phyloP scores from a whole-genome alignment of 2,329 filamentous ascomycete genomes.

The Sclerotinia subarctica region DNA sequence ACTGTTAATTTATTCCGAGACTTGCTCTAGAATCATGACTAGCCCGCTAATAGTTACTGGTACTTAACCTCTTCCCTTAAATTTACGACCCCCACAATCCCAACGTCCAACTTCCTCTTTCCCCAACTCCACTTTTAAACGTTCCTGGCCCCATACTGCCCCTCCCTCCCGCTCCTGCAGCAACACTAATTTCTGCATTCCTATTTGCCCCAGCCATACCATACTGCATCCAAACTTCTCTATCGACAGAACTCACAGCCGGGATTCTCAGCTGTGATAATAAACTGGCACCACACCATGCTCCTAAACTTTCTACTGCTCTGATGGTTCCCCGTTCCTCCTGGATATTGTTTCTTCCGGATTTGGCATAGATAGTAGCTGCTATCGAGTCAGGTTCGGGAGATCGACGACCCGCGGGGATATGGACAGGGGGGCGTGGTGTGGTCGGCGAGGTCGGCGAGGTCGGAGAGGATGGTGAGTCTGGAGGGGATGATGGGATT shows the following conservation, averaged over 20 bases:
- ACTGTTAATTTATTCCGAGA: too few relatives aligned
- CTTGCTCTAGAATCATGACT: background rate
- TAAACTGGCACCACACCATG: constrained; percentile 73
- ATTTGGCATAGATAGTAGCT: constrained; percentile 51
- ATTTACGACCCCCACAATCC: constrained; percentile 52
- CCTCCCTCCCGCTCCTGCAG: constrained; percentile 47
- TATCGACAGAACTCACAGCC: constrained; percentile 66
- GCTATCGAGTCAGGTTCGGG: constrained; percentile 58
- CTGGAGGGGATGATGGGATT: background rate
- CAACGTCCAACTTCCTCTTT: constrained; percentile 55
- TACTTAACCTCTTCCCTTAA: background rate
- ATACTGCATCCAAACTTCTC: constrained; percentile 67
- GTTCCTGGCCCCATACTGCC: constrained; percentile 62
- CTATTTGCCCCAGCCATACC: constrained; percentile 61
- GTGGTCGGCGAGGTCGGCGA: background rate
- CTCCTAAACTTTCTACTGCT: constrained; percentile 65
- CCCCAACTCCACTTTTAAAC: constrained; percentile 43
- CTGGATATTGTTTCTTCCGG: constrained; percentile 41
- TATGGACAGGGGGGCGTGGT: background rate
- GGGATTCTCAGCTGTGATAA: constrained; percentile 65
- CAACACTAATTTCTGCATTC: constrained; percentile 49
- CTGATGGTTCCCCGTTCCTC: constrained; percentile 58
- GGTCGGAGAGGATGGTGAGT: background rate
- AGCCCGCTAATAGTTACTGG: background rate
- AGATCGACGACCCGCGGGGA: constrained; percentile 35